Conservation (phyloP, 768 basidiomycete species). For the Agrocybe pediades region DNA sequence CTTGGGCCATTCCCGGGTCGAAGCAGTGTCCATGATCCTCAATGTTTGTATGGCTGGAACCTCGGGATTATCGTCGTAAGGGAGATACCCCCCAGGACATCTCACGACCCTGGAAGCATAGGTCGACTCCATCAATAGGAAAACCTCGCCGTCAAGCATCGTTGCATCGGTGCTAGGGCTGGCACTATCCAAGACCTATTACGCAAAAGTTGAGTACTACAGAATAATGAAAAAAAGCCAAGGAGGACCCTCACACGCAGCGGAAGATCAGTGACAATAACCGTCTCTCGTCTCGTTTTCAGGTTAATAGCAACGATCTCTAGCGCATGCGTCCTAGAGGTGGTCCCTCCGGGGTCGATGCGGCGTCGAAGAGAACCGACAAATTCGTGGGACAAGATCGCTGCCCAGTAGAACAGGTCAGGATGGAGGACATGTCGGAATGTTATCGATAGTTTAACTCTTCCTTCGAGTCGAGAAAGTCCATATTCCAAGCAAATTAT, state of each 20-base stretch:
- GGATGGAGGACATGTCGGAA: slow-evolving; percentile 8
- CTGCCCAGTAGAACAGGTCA: slow-evolving; percentile 20
- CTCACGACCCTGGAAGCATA: slow-evolving; percentile 12
- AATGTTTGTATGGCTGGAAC: slow-evolving; percentile 11
- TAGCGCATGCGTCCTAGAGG: slow-evolving; percentile 6
- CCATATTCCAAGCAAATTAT: slow-evolving; percentile 17
- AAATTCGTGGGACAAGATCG: slow-evolving; percentile 27
- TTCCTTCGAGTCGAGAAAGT: neutral
- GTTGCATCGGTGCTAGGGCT: slow-evolving; percentile 23
- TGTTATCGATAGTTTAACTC: slow-evolving; percentile 5
- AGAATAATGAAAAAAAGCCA: too few species aligned
- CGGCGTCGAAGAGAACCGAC: slow-evolving; percentile 26
- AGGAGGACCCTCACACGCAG: neutral
- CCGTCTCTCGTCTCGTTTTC: slow-evolving; percentile 10
- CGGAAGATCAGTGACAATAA: slow-evolving; percentile 23
- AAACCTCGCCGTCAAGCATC: slow-evolving; percentile 17
- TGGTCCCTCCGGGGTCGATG: neutral
- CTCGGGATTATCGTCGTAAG: slow-evolving; percentile 18
- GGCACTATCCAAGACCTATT: too few species aligned
- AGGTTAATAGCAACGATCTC: slow-evolving; percentile 23
- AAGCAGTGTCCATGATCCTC: slow-evolving; percentile 1
- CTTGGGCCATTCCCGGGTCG: neutral
- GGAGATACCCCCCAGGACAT: slow-evolving; percentile 20
- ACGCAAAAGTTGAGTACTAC: too few species aligned
- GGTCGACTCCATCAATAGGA: slow-evolving; percentile 20